phyloP scores from a whole-genome alignment of 2,329 filamentous ascomycete genomes.

The Aspergillus versicolor region DNA sequence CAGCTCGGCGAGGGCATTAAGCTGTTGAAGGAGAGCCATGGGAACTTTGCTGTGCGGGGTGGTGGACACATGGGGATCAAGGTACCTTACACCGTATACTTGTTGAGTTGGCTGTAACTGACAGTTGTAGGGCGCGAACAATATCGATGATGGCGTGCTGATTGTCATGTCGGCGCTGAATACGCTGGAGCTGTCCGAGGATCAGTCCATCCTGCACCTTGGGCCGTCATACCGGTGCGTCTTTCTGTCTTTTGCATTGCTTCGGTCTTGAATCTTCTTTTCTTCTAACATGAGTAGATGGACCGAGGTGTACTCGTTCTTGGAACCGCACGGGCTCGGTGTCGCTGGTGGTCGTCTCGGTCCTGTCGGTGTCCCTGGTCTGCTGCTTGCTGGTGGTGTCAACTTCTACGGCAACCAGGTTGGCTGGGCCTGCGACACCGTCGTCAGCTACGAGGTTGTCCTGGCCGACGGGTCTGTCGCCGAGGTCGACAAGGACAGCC shows the following conservation, averaged over 20 bases:
- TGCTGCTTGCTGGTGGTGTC: constrained; percentile 29
- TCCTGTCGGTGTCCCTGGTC: constrained; percentile 30
- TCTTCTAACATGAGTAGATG: constrained; percentile 22
- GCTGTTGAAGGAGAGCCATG: constrained; percentile 20
- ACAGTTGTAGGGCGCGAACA: constrained; percentile 28
- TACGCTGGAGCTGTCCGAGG: constrained; percentile 25
- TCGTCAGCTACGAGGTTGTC: constrained; percentile 36
- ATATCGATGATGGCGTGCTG: constrained; percentile 34
- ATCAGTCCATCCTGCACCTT: constrained; percentile 29
- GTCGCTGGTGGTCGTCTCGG: constrained; percentile 28
- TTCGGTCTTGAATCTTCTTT: not conserved
- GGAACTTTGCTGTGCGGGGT: constrained; percentile 34
- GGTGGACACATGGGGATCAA: constrained; percentile 37
- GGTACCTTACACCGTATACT: constrained; percentile 10
- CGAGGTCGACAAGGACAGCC: constrained; percentile 32
- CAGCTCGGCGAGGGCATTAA: constrained; percentile 27
- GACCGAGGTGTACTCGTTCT: constrained; percentile 35
- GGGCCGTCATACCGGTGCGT: constrained; percentile 29
- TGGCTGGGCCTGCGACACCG: constrained; percentile 29
- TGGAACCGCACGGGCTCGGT: constrained; percentile 20
- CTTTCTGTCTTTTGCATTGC: too few relatives aligned
- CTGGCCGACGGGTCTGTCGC: constrained; percentile 39
- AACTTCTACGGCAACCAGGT: constrained; percentile 31
- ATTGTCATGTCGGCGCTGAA: constrained; percentile 34
- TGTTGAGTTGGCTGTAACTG: too few relatives aligned